These are phyloP conservation scores for Kuraishia borneana DNA, from an alignment of 805 yeast genomes.

Conservation along the genomic window DNA sequence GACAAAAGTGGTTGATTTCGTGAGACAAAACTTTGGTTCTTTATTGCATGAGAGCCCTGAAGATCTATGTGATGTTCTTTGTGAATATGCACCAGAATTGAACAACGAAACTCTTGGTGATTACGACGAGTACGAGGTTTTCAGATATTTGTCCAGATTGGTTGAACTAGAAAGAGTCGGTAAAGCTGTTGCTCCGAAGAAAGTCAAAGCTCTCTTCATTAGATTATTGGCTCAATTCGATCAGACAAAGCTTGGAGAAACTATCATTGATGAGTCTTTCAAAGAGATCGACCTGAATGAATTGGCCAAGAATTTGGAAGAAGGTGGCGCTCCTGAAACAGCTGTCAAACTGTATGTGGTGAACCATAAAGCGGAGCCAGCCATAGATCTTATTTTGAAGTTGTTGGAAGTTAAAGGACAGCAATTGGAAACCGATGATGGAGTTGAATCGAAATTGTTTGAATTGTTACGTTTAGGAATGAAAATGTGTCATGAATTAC, in stretches of 20 bases:
- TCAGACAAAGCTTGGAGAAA: neutral
- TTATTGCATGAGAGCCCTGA: slow-evolving; percentile 18
- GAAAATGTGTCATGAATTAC: slow-evolving; percentile 20
- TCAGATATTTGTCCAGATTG: slow-evolving; percentile 21
- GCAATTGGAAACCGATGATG: slow-evolving; percentile 2
- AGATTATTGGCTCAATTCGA: neutral
- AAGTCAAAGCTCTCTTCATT: neutral
- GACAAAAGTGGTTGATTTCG: slow-evolving; percentile 13
- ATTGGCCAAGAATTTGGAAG: neutral
- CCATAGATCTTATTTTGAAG: slow-evolving; percentile 11
- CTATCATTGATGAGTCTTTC: neutral
- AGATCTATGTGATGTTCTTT: slow-evolving; percentile 24
- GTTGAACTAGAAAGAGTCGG: slow-evolving; percentile 12
- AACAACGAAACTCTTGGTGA: slow-evolving; percentile 25
- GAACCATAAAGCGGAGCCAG: slow-evolving; percentile 13
- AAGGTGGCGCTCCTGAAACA: neutral
- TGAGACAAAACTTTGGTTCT: slow-evolving; percentile 16
- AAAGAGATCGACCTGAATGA: neutral
- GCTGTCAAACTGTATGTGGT: neutral
- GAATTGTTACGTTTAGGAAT: slow-evolving; percentile 14
- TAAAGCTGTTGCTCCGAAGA: slow-evolving; percentile 1
- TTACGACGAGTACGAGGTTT: slow-evolving; percentile 15
- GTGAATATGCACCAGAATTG: slow-evolving; percentile 24
- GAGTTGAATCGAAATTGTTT: slow-evolving; percentile 21
- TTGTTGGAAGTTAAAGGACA: neutral